Evolutionary conservation across 306 rosid species (phyloP).

Genomic region (Vigna mungo): DNA sequence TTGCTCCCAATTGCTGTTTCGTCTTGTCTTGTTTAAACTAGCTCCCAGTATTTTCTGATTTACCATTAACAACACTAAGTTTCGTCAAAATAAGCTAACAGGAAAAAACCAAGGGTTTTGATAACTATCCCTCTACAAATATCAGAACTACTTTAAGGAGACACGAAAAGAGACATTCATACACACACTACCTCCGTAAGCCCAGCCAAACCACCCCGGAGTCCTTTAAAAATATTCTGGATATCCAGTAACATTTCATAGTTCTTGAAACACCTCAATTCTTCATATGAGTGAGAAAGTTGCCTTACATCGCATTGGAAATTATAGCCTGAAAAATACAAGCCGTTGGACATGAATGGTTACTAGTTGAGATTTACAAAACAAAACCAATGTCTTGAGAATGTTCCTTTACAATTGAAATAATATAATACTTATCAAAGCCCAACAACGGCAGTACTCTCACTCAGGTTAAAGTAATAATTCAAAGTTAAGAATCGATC

Average conservation of each 20-base stretch:
- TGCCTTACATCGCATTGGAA: constrained; percentile 89
- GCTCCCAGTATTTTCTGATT: constrained; percentile 89
- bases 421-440: background rate
- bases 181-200: constrained; percentile 70
- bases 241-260: constrained; percentile 85
- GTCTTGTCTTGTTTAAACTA: constrained; percentile 88
- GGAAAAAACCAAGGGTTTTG: constrained; percentile 24
- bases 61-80: constrained; percentile 35
- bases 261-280: constrained; percentile 80
- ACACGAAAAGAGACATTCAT: constrained; percentile 14
- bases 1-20: constrained; percentile 96
- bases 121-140: constrained; percentile 3
- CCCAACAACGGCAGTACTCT: constrained; percentile 27
- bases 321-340: constrained; percentile 78
- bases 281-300: constrained; percentile 78
- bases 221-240: constrained; percentile 79
- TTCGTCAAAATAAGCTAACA: constrained; percentile 38
- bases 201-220: constrained; percentile 86
- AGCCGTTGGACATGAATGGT: constrained; percentile 42
- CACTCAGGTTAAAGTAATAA: constrained; percentile 39
- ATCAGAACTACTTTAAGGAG: constrained; percentile 12
- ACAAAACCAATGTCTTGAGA: constrained; percentile 17
- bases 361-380: constrained; percentile 33
- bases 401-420: background rate
- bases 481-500: constrained; percentile 22